These are phyloP conservation scores for Dissophora globulifera DNA, from an alignment of 192 early-diverging fungal genomes.

Conservation along the genomic window DNA sequence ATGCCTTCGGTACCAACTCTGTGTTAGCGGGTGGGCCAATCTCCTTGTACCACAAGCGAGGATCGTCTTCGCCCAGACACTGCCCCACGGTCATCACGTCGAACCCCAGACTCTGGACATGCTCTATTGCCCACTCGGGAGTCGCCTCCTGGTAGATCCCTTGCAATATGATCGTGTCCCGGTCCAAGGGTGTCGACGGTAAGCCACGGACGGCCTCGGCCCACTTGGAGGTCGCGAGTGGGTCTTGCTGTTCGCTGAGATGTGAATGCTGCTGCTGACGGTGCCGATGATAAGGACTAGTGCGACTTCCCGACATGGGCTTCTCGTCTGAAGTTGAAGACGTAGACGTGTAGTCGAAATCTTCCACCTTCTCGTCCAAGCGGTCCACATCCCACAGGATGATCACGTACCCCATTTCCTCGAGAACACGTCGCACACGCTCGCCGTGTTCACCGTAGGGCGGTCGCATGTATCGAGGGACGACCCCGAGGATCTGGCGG, in stretches of 20 bases:
- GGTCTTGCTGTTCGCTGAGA: background rate
- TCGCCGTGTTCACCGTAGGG: slow-evolving; percentile 55
- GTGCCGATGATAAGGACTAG: background rate
- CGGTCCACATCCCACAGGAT: slow-evolving; percentile 55
- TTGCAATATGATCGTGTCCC: slow-evolving; percentile 26
- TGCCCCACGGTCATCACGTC: slow-evolving; percentile 34
- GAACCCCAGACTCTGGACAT: slow-evolving; percentile 34
- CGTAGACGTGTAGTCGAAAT: background rate
- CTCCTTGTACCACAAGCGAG: slow-evolving; percentile 47
- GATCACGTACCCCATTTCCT: slow-evolving; percentile 31
- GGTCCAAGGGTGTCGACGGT: slow-evolving; percentile 8
- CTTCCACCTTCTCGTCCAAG: background rate
- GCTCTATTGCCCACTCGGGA: slow-evolving; percentile 38
- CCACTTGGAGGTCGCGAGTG: slow-evolving; percentile 17
- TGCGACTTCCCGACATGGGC: background rate
- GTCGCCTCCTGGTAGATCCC: slow-evolving; percentile 52
- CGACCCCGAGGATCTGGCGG: slow-evolving; percentile 61
- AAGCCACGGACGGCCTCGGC: slow-evolving; percentile 44
- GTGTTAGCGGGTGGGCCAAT: slow-evolving; percentile 9
- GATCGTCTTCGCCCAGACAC: slow-evolving; percentile 40
- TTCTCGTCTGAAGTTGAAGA: background rate
- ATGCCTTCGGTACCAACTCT: slow-evolving; percentile 5
- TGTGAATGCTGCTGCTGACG: background rate
- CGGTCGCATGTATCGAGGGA: slow-evolving; percentile 69
- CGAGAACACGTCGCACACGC: slow-evolving; percentile 15